Evolutionary conservation across 148 eudicot species (phyloP), one percentile per base, ranked within the genome.

Genomic region (Amaranthus hypochondriacus): DNA sequence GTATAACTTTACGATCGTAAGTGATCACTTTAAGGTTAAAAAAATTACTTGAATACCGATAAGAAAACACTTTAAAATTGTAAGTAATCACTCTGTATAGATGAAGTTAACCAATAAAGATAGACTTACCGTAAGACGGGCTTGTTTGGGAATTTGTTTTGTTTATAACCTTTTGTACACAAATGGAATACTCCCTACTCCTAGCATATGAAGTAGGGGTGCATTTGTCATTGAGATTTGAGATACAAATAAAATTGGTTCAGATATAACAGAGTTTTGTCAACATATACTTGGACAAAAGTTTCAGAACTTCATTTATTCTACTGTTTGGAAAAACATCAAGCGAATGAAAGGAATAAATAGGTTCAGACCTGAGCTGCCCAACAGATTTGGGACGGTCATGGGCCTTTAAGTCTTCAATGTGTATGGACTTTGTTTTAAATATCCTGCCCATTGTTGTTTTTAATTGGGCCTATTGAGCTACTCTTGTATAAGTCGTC

Each of bases 261-360:
- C 50, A 47, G 61, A 18, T 2, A 15, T 74, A 1, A 43, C 78
- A 62, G 61, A 64, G 15, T 18, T 54, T 79, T 79, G 78, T 79
- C 81, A 79, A 62, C 82, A 6, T 70, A 64, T 75, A 56, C 5
- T 64, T 75, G 75, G 71, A 52, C 82, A 75, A 56, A 11, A 11
- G 43, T 70, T 75, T 66, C 71, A 70, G 78, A 64, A 79, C 52
- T 62, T 75, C 82, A 78, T 73, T 72, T 77, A 70, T 18, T 43
- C 6, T 68, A 14, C 5, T 10, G n/a, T 51, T 11, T 70, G 9
- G 39, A 28, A 69, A 49, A 46, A 11, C 13, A 49, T 54, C 7
- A 28, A 28, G 39, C 2, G 14, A 49, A 48, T 14, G 51, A 12
- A 39, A 11, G n/a, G 39, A 28, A 28, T 28, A 1, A 8, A 71